Evolutionary conservation across 2,329 filamentous ascomycete genomes (phyloP).

Genomic region (Phaeosphaeria sp.): DNA sequence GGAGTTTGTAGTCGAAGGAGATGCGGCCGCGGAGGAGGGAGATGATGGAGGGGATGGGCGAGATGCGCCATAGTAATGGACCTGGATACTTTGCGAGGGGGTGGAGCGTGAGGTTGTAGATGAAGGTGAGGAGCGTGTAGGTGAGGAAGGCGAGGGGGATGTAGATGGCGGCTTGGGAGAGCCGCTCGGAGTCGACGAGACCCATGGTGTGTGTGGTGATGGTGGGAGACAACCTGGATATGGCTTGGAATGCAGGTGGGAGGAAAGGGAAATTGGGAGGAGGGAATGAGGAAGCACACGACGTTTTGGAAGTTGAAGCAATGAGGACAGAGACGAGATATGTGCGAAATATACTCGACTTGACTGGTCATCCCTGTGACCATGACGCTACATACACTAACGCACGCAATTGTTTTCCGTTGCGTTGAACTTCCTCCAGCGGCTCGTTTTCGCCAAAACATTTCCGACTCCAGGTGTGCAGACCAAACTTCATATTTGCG

Average conservation of each 20-base stretch:
- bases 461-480: conserved; percentile 36
- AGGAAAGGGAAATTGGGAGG: too few relatives aligned
- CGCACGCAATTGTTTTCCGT: conserved; percentile 4
- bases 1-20: conserved; percentile 37
- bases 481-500: conserved; percentile 15
- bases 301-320: neutral
- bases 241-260: conserved; percentile 23
- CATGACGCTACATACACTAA: conserved; percentile 15
- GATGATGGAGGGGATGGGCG: conserved; percentile 34
- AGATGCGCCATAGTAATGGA: conserved; percentile 37
- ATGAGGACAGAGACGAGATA: neutral
- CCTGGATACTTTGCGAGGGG: conserved; percentile 41
- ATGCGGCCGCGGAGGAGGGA: conserved; percentile 37
- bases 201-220: conserved; percentile 26
- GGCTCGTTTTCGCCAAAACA: conserved; percentile 33
- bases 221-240: conserved; percentile 4
- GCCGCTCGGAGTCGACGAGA: conserved; percentile 33
- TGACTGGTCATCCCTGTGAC: conserved; percentile 24
- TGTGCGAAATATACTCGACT: conserved; percentile 22
- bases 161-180: conserved; percentile 30
- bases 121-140: conserved; percentile 26
- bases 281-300: neutral
- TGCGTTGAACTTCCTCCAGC: conserved; percentile 8
- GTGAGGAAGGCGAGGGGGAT: conserved; percentile 28
- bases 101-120: conserved; percentile 40